Evolutionary conservation across 768 basidiomycete genomes (phyloP).

Genomic region (Tephrocybe sp.): DNA sequence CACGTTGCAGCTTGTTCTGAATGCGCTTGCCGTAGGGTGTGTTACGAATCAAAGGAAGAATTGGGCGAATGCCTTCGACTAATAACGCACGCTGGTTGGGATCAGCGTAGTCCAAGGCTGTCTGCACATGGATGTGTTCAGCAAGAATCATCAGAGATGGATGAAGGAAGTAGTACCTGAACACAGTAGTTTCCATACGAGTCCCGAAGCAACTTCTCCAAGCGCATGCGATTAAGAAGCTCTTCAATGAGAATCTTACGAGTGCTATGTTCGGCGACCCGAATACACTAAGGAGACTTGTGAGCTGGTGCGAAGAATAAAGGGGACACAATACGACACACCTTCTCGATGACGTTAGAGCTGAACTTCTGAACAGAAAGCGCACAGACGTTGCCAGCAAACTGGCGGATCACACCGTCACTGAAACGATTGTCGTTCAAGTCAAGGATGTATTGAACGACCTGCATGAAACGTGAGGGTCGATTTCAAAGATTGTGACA

Average conservation of each 20-base stretch:
- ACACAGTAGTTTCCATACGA: conserved; percentile 98
- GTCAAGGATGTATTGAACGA: conserved; percentile 98
- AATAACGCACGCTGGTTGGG: conserved; percentile 89
- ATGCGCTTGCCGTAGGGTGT: conserved; percentile 99
- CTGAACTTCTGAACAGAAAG: conserved; percentile 99
- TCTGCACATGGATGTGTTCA: conserved; percentile 47
- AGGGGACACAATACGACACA: conserved; percentile 24
- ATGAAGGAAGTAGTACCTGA: conserved; percentile 45
- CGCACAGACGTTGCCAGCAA: conserved; percentile 95
- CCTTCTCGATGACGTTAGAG: conserved; percentile 98
- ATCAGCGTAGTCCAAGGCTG: conserved; percentile 96
- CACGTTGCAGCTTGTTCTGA: conserved; percentile 96
- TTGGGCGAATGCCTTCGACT: conserved; percentile 97
- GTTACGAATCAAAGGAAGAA: conserved; percentile 96
- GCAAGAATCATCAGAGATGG: not conserved
- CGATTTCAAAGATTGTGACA: not conserved
- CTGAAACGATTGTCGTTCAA: conserved; percentile 98
- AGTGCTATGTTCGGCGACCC: conserved; percentile 94
- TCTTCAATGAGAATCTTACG: conserved; percentile 95
- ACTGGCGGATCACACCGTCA: conserved; percentile 96
- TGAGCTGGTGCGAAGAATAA: not conserved
- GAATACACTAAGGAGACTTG: conserved; percentile 59
- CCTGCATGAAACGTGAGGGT: conserved; percentile 40
- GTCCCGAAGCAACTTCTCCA: conserved; percentile 95
- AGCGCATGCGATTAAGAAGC: conserved; percentile 86